Percentiles rank a stretch among this genome's conserved stretches.
Conservation (phyloP, 2,329 filamentous ascomycete species). For the Colletotrichum cordylinicola region DNA sequence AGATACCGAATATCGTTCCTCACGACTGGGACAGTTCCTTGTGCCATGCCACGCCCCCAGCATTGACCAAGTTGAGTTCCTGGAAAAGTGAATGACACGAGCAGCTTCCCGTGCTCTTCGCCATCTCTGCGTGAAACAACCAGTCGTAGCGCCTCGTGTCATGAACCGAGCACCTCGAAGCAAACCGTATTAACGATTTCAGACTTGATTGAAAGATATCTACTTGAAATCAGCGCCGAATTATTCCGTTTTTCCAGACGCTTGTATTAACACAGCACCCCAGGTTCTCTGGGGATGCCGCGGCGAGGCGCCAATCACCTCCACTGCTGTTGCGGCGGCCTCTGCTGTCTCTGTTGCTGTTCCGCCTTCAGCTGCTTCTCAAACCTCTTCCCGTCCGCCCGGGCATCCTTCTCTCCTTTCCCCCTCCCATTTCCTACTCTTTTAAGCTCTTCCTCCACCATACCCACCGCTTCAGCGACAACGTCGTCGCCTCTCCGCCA, state of each 20-base stretch:
- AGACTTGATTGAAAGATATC: not conserved
- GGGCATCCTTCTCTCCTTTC: slow-evolving; percentile 20
- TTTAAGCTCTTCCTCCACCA: slow-evolving; percentile 63
- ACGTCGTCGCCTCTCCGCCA: slow-evolving; percentile 79
- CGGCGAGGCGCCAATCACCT: not conserved
- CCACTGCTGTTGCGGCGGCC: slow-evolving; percentile 4
- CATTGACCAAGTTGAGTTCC: not conserved
- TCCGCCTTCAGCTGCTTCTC: slow-evolving; percentile 20
- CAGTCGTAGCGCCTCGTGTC: not conserved
- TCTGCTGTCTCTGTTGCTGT: slow-evolving; percentile 11
- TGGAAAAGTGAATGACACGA: not conserved
- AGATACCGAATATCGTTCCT: not conserved
- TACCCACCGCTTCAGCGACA: slow-evolving; percentile 65
- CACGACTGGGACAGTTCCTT: not conserved
- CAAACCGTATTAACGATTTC: not conserved
- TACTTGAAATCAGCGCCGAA: slow-evolving; percentile 6
- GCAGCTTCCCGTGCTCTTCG: not conserved
- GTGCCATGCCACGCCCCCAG: fast-evolving
- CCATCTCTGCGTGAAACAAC: not conserved
- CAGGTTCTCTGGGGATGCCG: not conserved
- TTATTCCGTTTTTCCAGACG: not conserved
- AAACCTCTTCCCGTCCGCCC: slow-evolving; percentile 22
- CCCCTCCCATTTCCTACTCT: slow-evolving; percentile 42
- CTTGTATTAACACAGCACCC: not conserved
- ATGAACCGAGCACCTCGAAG: not conserved